Evolutionary conservation across 169 alveolate genomes (phyloP).

Genomic region (Plasmodium ovale): DNA sequence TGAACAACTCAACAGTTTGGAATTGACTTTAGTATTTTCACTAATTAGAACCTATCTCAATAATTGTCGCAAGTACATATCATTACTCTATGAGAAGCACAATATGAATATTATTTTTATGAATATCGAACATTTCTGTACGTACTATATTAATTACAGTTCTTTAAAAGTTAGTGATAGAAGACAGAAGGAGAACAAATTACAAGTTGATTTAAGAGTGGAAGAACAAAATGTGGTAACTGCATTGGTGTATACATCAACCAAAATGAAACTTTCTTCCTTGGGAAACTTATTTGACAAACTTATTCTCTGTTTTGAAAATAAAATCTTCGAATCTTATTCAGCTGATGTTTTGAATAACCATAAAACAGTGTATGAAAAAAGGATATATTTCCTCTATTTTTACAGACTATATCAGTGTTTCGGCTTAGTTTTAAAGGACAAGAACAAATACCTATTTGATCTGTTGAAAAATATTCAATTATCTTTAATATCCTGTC

Average conservation of each 20-base stretch:
- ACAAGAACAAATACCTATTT: slow-evolving; percentile 31
- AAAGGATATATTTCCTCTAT: slow-evolving; percentile 48
- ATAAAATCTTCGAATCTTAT: slow-evolving; percentile 15
- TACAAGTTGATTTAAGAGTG: slow-evolving; percentile 40
- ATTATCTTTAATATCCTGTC: slow-evolving; percentile 20
- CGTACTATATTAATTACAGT: background rate
- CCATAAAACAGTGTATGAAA: slow-evolving; percentile 37
- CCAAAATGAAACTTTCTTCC: slow-evolving; percentile 40
- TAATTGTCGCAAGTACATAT: slow-evolving; percentile 27
- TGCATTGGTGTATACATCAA: slow-evolving; percentile 38
- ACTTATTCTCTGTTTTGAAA: slow-evolving; percentile 30
- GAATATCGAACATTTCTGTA: slow-evolving; percentile 1
- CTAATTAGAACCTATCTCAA: slow-evolving; percentile 17
- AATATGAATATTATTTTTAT: background rate
- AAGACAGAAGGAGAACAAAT: background rate
- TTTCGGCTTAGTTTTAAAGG: slow-evolving; percentile 43
- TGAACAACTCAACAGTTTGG: background rate
- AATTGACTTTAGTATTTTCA: slow-evolving; percentile 8
- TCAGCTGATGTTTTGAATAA: slow-evolving; percentile 3
- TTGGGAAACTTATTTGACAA: slow-evolving; percentile 36
- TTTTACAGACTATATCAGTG: slow-evolving; percentile 42
- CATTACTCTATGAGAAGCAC: slow-evolving; percentile 9
- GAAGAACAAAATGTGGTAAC: slow-evolving; percentile 66
- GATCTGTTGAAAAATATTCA: slow-evolving; percentile 58
- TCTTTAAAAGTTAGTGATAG: background rate